Evolutionary conservation across 257 asterid species (phyloP).

Genomic region (Jacaranda mimosifolia): DNA sequence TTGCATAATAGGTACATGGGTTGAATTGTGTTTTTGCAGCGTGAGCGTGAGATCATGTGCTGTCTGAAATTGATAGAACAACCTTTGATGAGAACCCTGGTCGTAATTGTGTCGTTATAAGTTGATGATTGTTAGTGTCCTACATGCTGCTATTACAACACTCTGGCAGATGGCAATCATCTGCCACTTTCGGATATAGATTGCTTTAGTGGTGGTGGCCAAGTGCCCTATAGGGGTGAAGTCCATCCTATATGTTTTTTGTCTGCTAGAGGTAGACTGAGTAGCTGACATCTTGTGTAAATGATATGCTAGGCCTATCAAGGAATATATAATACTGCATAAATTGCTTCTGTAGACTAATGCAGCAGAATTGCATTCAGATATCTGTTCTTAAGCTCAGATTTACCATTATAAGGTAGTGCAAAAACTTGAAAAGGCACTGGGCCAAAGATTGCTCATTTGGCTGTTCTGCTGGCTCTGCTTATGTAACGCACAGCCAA

Average conservation of each 20-base stretch:
- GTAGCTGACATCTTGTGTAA: not conserved
- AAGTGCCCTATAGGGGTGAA: not conserved
- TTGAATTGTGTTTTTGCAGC: not conserved
- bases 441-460: not conserved
- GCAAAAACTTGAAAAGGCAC: not conserved
- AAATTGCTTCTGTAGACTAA: not conserved
- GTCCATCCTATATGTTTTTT: not conserved
- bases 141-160: not conserved
- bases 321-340: not conserved
- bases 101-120: not conserved
- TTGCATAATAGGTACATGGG: not conserved
- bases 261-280: slow-evolving; percentile 12
- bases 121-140: not conserved
- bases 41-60: not conserved
- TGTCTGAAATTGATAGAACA: not conserved
- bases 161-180: not conserved
- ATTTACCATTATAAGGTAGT: not conserved
- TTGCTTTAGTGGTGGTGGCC: not conserved
- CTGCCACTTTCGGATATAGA: not conserved
- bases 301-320: not conserved
- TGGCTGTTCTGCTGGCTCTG: not conserved
- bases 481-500: no score
- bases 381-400: slow-evolving; percentile 5
- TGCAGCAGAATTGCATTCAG: not conserved
- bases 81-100: not conserved